Percentiles rank a stretch among this genome's conserved stretches.
These are phyloP conservation scores for Salix brachista DNA, from an alignment of 345 rosid genomes.

Conservation along the genomic window DNA sequence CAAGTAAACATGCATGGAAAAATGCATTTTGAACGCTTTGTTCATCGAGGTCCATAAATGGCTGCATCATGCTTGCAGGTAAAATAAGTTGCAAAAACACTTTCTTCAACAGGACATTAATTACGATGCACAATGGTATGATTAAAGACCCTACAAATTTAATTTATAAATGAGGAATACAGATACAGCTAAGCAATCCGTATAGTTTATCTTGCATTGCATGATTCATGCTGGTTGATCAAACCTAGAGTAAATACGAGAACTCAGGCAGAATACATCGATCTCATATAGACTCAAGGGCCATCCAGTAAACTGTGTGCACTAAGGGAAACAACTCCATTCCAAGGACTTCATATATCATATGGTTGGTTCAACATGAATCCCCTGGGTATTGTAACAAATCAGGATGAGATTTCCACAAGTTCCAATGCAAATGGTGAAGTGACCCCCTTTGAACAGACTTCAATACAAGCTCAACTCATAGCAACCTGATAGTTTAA, in stretches of 20 bases:
- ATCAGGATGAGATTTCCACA: not conserved
- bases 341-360: not conserved
- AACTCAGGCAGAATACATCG: not conserved
- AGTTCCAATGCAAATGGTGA: not conserved
- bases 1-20: no score
- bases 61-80: no score
- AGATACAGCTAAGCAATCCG: constrained; percentile 9
- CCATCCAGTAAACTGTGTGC: not conserved
- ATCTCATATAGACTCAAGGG: not conserved
- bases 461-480: constrained; percentile 15
- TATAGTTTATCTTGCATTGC: constrained; percentile 9
- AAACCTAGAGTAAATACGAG: not conserved
- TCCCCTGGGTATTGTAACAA: not conserved
- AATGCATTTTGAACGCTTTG: no score
- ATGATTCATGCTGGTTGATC: not conserved
- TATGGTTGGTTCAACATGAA: not conserved
- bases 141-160: constrained; percentile 6
- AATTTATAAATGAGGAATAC: constrained; percentile 7
- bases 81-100: not conserved
- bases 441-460: not conserved
- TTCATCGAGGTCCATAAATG: no score
- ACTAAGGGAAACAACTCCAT: not conserved
- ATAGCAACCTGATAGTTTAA: constrained; percentile 32
- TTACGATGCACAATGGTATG: not conserved
- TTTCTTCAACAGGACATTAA: constrained; percentile 1